Evolutionary conservation across 225 moss, liverwort and hornwort species (phyloP).

Genomic region (Bryum argenteum): DNA sequence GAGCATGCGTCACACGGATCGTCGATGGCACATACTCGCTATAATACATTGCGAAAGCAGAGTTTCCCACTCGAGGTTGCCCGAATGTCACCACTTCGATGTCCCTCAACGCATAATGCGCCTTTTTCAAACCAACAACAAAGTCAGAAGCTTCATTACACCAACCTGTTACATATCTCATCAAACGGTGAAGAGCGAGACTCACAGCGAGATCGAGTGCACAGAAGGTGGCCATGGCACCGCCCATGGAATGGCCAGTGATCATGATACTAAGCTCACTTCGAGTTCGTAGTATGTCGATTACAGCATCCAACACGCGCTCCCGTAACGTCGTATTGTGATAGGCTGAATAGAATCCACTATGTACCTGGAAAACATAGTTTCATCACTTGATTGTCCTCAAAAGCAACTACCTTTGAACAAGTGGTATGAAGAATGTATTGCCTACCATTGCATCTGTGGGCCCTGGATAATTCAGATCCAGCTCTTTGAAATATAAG

Average conservation of each 20-base stretch:
- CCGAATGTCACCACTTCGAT: conserved; percentile 85
- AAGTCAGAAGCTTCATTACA: not conserved
- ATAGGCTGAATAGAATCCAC: conserved; percentile 89
- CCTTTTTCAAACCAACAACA: conserved; percentile 35
- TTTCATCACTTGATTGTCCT: too few species aligned
- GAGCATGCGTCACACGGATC: conserved; percentile 80
- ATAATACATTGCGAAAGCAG: conserved; percentile 67
- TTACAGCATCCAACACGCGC: conserved; percentile 48
- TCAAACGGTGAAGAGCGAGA: conserved; percentile 15
- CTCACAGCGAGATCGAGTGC: conserved; percentile 84
- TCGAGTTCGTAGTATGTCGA: conserved; percentile 43
- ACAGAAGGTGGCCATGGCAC: conserved; percentile 93
- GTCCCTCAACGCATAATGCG: conserved; percentile 58
- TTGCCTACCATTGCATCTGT: conserved; percentile 70
- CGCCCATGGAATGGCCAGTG: conserved; percentile 98
- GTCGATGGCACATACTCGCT: conserved; percentile 63
- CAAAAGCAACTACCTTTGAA: too few species aligned
- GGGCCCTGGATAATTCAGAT: conserved; percentile 84
- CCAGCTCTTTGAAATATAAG: conserved; percentile 85
- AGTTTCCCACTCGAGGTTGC: conserved; percentile 91
- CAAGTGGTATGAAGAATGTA: not conserved
- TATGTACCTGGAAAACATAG: conserved; percentile 73
- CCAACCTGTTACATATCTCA: not conserved
- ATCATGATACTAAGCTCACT: conserved; percentile 64
- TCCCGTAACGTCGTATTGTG: conserved; percentile 84